Evolutionary conservation across 345 rosid genomes (phyloP).

Genomic region (Eucalyptus erythrocorys): DNA sequence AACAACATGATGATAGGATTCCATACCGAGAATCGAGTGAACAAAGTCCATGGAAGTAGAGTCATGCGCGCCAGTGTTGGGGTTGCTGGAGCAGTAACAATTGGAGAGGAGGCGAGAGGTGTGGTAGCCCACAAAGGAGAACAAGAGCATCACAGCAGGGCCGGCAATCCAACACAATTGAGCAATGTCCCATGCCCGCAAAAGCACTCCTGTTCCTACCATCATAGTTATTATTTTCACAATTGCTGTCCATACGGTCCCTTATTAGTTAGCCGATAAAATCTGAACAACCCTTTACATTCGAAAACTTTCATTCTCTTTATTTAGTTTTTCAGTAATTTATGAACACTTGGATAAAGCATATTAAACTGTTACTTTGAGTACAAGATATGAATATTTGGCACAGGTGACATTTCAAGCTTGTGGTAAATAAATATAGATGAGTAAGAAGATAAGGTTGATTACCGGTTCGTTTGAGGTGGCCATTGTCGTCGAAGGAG

Average conservation of each 20-base stretch:
- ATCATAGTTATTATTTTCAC: slow-evolving; percentile 63
- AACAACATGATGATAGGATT: background rate
- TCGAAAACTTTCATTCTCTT: background rate
- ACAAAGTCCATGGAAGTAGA: slow-evolving; percentile 64
- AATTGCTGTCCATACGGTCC: slow-evolving; percentile 68
- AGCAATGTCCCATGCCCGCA: slow-evolving; percentile 66
- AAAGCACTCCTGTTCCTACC: slow-evolving; percentile 69
- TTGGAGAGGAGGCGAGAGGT: slow-evolving; percentile 61
- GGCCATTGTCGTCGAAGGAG: slow-evolving; percentile 77
- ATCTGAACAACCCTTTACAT: background rate
- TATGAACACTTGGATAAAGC: background rate
- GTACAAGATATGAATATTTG: background rate
- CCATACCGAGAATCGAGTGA: slow-evolving; percentile 50
- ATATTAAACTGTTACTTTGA: background rate
- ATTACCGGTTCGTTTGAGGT: slow-evolving; percentile 19
- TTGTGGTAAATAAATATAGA: no score
- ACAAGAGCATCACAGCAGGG: slow-evolving; percentile 59
- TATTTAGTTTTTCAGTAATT: background rate
- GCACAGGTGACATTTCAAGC: background rate
- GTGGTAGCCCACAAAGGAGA: slow-evolving; percentile 49
- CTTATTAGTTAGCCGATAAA: slow-evolving; percentile 4
- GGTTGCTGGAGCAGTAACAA: slow-evolving; percentile 56
- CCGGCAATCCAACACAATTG: slow-evolving; percentile 88
- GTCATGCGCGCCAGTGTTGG: slow-evolving; percentile 43
- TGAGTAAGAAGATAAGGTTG: background rate